Evolutionary conservation across 257 asterid species (phyloP), one percentile per base, ranked within the genome.

Genomic region (Ophiorrhiza pumila): DNA sequence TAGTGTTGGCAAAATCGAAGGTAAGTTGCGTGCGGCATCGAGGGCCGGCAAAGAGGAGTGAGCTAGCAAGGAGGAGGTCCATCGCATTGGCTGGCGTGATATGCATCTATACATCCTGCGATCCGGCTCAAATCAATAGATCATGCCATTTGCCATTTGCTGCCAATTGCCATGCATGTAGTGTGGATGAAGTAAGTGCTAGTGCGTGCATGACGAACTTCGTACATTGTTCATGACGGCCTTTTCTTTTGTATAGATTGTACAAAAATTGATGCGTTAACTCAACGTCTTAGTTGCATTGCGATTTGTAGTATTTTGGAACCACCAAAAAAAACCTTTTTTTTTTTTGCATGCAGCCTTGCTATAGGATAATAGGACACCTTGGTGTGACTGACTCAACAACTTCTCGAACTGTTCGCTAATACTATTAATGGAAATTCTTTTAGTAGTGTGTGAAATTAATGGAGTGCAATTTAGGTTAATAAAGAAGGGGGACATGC

Each of bases 121-220:
- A 47, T 18, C 32, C 45, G 49, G 25, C 20, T 47, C n/a, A 13
- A 49, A 25, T 5, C 31, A 58, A 43, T 49, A 14, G 12, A 2
- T 22, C 25, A 46, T 37, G 34, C 72, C 39, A 5, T 68, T 70
- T 72, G 79, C 73, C 74, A 65, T 74, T 72, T 71, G 83, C 78
- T 37, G 34, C 72, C 39, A 5, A 60, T 70, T 72, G 79, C 73
- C 74, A 65, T 74, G 83, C 78, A 37, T 85, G 80, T 82, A 86
- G 90, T 90, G 85, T 77, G 34, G 74, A 68, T 53, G 71, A 88
- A 90, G 92, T 84, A 76, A 74, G 75, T 82, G 84, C 77, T 86
- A 90, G 92, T 84, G 74, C 73, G 75, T 82, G 84, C 77, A 70
- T 39, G 69, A 32, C 31, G 14, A 23, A 61, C 43, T 5, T 41